Conservation (phyloP, 805 yeast species). For the Suhomyces vadensis region DNA sequence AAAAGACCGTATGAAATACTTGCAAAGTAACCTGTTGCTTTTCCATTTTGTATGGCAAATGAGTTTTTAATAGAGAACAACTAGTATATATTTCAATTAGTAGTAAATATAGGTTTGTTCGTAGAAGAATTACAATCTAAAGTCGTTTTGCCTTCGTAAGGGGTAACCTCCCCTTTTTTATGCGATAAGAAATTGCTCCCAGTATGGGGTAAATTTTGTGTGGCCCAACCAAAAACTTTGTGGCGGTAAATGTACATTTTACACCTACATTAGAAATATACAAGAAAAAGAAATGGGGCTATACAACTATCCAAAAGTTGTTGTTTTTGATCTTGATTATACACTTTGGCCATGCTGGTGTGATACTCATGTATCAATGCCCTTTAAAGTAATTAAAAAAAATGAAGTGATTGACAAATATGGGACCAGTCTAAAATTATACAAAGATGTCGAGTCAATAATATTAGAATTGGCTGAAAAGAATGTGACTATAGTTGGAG, state of each 20-base stretch:
- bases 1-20: constrained; percentile 6
- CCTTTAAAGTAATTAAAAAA: constrained; percentile 30
- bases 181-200: not conserved
- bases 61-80: not conserved
- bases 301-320: constrained; percentile 39
- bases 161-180: constrained; percentile 4
- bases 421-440: constrained; percentile 60
- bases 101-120: too few relatives aligned
- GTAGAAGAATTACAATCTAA: not conserved
- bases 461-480: constrained; percentile 51
- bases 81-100: too few relatives aligned
- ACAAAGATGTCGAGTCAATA: constrained; percentile 67
- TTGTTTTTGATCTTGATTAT: constrained; percentile 75
- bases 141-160: constrained; percentile 8
- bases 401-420: constrained; percentile 49
- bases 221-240: constrained; percentile 1
- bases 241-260: not conserved
- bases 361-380: constrained; percentile 67
- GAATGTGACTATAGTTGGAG: constrained; percentile 58
- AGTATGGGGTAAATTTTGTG: constrained; percentile 4
- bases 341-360: constrained; percentile 87
- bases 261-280: too few relatives aligned
- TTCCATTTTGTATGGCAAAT: not conserved
- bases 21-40: constrained; percentile 2
- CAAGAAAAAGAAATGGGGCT: not conserved